Evolutionary conservation across 345 rosid genomes (phyloP).

Genomic region (rapeseed (Brassica napus)): DNA sequence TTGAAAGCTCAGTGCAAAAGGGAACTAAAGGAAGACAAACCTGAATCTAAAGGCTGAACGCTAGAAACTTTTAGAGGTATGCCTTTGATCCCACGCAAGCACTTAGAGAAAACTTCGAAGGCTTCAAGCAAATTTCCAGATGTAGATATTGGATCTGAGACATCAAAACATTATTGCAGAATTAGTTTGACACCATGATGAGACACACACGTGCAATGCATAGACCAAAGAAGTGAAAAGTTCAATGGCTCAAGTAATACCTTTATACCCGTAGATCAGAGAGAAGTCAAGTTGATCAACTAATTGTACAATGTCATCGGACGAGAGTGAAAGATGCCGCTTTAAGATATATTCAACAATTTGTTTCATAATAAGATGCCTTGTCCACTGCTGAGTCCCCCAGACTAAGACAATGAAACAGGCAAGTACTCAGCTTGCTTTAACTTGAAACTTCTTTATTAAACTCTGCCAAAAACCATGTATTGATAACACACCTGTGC

Average conservation of each 20-base stretch:
- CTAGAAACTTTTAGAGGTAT: conserved; percentile 82
- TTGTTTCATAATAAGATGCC: conserved; percentile 77
- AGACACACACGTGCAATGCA: neutral
- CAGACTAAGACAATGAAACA: conserved; percentile 55
- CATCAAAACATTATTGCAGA: conserved; percentile 2
- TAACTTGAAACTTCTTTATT: conserved; percentile 16
- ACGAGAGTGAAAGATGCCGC: conserved; percentile 65
- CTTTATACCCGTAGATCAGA: conserved; percentile 64
- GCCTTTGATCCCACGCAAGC: conserved; percentile 65
- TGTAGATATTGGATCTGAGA: conserved; percentile 67
- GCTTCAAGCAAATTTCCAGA: conserved; percentile 63
- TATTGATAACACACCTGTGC: conserved; percentile 60
- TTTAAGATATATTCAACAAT: conserved; percentile 62
- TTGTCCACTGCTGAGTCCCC: conserved; percentile 69
- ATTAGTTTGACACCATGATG: neutral
- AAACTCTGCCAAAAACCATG: conserved; percentile 20
- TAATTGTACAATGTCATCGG: conserved; percentile 56
- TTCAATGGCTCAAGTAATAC: conserved; percentile 39
- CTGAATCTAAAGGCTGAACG: conserved; percentile 85
- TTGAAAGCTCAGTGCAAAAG: conserved; percentile 17
- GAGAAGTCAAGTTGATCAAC: conserved; percentile 94
- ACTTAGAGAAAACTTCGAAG: conserved; percentile 73
- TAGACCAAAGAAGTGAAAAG: neutral
- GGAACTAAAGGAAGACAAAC: conserved; percentile 38
- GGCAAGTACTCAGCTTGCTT: conserved; percentile 25